phyloP scores from a whole-genome alignment of 2,329 filamentous ascomycete genomes.

The Aspergillus calidoustus region DNA sequence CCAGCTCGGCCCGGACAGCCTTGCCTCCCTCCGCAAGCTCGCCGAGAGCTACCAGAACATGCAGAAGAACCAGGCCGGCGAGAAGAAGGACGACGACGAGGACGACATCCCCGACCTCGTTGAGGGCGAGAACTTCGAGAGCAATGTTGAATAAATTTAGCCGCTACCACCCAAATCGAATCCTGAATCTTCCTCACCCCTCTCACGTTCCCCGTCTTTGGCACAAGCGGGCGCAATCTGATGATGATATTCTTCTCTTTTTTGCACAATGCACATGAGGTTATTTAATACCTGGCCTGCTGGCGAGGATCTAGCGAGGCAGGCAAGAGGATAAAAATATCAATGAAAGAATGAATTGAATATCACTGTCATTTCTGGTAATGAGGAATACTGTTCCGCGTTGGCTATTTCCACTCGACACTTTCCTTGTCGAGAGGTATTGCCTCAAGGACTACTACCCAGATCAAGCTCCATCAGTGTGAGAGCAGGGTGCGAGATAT shows the following conservation, averaged over 20 bases:
- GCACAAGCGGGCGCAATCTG: not conserved
- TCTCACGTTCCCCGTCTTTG: not conserved
- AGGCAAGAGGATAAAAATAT: not conserved
- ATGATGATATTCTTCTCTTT: not conserved
- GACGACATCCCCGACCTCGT: slow-evolving; percentile 95
- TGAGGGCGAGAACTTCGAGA: slow-evolving; percentile 97
- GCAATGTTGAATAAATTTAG: slow-evolving; percentile 81
- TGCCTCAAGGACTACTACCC: not conserved
- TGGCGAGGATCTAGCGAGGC: not conserved
- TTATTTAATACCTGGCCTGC: not conserved
- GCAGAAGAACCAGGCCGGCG: slow-evolving; percentile 87
- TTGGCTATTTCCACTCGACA: not conserved
- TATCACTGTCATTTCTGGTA: not conserved
- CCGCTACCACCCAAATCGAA: not conserved
- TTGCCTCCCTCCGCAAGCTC: slow-evolving; percentile 95
- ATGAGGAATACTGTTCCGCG: not conserved
- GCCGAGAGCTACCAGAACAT: slow-evolving; percentile 99
- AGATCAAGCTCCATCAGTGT: not conserved
- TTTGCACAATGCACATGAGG: not conserved
- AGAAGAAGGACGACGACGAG: slow-evolving; percentile 77
- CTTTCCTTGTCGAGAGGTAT: not conserved
- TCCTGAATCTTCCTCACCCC: not conserved
- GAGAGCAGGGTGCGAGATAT: not conserved
- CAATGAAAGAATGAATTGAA: not conserved
- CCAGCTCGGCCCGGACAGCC: slow-evolving; percentile 97